Base-by-base conservation (phyloP, 768 basidiomycete species). In the Royoungia palumana region DNA sequence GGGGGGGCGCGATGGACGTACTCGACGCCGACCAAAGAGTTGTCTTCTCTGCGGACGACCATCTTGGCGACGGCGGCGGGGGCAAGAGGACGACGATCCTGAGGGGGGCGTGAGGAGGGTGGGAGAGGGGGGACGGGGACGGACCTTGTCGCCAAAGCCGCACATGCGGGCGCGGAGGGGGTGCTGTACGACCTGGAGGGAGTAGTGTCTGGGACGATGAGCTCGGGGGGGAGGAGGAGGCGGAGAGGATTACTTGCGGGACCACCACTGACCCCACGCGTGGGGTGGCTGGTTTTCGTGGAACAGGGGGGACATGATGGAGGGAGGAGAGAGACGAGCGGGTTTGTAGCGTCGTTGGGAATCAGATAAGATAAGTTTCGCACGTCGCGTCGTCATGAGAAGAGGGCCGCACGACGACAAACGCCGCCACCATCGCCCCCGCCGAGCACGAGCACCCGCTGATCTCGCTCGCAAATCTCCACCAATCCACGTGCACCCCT, bases 71-170 rank as follows among this genome's bases (percentile, higher is more conserved):
- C 83, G 39, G 90, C 88, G 2, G 94, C 94, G 45, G 94, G 94
- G 0, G 92, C 92, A 46, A 96, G 75, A 0, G 94, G 93, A 44
- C 94, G 78, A 53, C 94, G 85, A 78, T 97, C 94, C 89, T 67
- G 27, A 0, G 30, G 54, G 19, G 45, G 46, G 56, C 53, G 57
- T 54, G 47, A 39, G 44, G 36, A 40, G 42, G 41, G 28, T 46
- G 28, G 20, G 24, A 30, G 54, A 16, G 34, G 46, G 56, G 63
- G 35, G 21, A 44, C 39, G 16, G 14, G 49, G 39, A 62, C 75
- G 51, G 57, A 92, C 93, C 76, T 94, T 95, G 75, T 96, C 92
- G 38, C 94, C 94, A 67, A 95, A 94, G 11, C 94, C 94, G 66
- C 94, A 95, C 85, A 94, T 94, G 55, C 94, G 81, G 1, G 94